Evolutionary conservation across 139 green algal genomes (phyloP).

Genomic region (Haematococcus lacustris): DNA sequence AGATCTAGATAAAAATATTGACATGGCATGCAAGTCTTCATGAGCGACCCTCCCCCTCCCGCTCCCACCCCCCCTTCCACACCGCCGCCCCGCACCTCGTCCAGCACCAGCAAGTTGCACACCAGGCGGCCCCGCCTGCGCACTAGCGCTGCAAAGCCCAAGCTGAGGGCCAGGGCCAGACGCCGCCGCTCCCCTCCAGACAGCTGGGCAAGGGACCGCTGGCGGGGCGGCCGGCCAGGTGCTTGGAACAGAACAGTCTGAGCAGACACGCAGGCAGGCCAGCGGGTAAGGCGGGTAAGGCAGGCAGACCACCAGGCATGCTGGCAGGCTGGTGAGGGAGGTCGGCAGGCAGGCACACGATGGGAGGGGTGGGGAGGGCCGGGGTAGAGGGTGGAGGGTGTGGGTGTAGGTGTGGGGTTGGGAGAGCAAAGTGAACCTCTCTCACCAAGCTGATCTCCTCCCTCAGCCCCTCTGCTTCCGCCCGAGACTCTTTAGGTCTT

Average conservation of each 20-base stretch:
- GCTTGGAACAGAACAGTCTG: not conserved
- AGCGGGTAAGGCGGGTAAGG: too few relatives aligned
- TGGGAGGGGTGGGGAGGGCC: too few relatives aligned
- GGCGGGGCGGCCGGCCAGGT: slow-evolving; percentile 8
- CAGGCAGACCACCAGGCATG: too few relatives aligned
- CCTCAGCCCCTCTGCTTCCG: too few relatives aligned
- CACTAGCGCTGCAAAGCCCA: slow-evolving; percentile 73
- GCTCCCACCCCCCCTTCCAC: not conserved
- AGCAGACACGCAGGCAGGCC: too few relatives aligned
- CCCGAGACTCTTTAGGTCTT: too few relatives aligned
- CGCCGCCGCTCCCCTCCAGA: slow-evolving; percentile 70
- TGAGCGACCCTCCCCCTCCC: not conserved
- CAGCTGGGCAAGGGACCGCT: slow-evolving; percentile 65
- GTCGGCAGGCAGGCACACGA: too few relatives aligned
- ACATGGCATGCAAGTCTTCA: not conserved
- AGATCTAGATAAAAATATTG: not conserved
- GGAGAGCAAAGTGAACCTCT: too few relatives aligned
- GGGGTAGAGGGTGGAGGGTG: too few relatives aligned
- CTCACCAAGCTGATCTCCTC: too few relatives aligned
- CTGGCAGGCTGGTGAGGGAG: too few relatives aligned
- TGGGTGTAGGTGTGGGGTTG: too few relatives aligned
- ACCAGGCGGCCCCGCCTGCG: slow-evolving; percentile 44
- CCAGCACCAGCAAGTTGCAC: slow-evolving; percentile 79
- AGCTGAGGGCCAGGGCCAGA: slow-evolving; percentile 66
- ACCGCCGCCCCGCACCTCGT: slow-evolving; percentile 37